These are phyloP conservation scores for Cutaneotrichosporon cutaneum DNA, from an alignment of 1,284 basidiomycete species.

Conservation along the genomic window DNA sequence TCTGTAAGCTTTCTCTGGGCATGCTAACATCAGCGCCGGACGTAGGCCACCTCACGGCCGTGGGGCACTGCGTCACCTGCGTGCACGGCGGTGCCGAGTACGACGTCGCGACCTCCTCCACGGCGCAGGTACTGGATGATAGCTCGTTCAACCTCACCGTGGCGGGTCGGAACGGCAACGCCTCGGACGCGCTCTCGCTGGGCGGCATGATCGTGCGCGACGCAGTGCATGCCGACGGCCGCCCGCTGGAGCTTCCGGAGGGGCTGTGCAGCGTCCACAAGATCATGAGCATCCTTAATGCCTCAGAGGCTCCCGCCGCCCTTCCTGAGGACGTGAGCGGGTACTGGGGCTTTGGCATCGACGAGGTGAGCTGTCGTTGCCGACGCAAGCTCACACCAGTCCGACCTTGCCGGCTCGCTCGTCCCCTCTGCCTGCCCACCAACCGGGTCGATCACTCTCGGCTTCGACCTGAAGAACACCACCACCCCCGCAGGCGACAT, in stretches of 20 bases:
- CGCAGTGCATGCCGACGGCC: background rate
- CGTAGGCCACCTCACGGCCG: constrained; percentile 8
- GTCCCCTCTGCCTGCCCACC: background rate
- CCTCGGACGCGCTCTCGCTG: background rate
- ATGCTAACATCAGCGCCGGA: constrained; percentile 16
- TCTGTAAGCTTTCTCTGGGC: constrained; percentile 31
- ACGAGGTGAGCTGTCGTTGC: constrained; percentile 29
- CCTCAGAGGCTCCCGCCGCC: background rate
- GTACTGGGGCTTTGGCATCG: constrained; percentile 47
- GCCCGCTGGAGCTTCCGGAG: background rate
- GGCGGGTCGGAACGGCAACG: background rate
- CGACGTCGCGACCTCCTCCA: constrained; percentile 7
- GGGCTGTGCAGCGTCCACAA: background rate
- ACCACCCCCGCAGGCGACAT: constrained; percentile 32
- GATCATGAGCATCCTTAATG: background rate
- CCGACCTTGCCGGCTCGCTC: constrained; percentile 4
- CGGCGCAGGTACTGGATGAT: background rate
- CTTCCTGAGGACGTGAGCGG: constrained; percentile 21
- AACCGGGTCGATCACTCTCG: constrained; percentile 30
- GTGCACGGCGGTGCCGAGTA: background rate
- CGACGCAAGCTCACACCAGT: background rate
- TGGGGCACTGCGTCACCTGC: constrained; percentile 1
- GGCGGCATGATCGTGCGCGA: background rate
- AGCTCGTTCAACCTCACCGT: background rate
- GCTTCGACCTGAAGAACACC: constrained; percentile 34